Base-by-base conservation (phyloP, 352 stramenopile species). In the Phytophthora megakarya region DNA sequence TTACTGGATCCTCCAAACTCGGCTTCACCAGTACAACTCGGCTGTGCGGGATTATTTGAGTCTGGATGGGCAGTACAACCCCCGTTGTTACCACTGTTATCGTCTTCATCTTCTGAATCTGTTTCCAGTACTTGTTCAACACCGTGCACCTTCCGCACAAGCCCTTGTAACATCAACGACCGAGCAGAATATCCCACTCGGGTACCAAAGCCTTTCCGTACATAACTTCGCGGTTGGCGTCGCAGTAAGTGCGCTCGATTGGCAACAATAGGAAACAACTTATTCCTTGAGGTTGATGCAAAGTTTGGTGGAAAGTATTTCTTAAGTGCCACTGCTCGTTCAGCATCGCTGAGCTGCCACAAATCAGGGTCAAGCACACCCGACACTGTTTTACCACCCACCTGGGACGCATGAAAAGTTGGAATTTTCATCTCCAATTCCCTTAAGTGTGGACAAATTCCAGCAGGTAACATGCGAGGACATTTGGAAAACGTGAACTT, bases 401-500 rank as follows among this genome's bases (percentile, higher is more conserved):
- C 72, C 58, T 90, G 81, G 13, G 84, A 92, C 0, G 84, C 78
- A 30, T 90, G 82, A 62, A 95, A 95, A 33, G 82, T 82, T 5
- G 84, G 82, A 18, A 95, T 94, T n/a, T 79, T 67, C 85, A 94
- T 90, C 55, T 74, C 66, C 13, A 90, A 61, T 18, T 83, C 62
- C 13, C 66, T 72, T 13, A 95, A 63, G 26, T 77, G 45, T 5
- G 83, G 85, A 5, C 45, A 68, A 38, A 89, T 74, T 1, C 77
- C 78, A 13, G 54, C 65, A 19, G 82, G 88, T 19, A 93, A 51
- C 81, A 95, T 96, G 8, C 87, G 80, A 35, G 80, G 72, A 44
- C 80, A 89, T 48, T 83, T 88, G 40, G 74, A 75, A 88, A 97
- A 89, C 78, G 88, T 75, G 55, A 96, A 96, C 58, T 87, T 96